A percentile compares a stretch with the other conserved stretches of the same genome.
Conservation (phyloP, 73 alveolate genomes). For the Urostyla sp. region DNA sequence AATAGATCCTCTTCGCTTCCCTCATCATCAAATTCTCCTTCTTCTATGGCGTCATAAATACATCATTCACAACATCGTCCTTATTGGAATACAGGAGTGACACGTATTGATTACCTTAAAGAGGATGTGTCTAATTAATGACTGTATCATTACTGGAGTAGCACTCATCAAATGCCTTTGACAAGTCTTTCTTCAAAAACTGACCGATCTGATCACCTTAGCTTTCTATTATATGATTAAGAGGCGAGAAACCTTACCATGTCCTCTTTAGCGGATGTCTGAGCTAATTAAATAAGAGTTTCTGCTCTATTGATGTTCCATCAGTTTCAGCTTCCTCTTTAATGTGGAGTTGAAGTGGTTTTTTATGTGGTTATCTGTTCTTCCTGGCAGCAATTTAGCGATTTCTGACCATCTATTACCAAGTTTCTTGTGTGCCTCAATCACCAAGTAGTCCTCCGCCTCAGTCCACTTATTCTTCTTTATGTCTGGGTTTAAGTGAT, state of each 20-base stretch:
- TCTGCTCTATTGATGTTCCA: conserved; percentile 48
- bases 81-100: not conserved
- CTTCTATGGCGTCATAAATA: conserved; percentile 35
- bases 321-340: conserved; percentile 70
- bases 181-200: conserved; percentile 14
- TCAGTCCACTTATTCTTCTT: conserved; percentile 87
- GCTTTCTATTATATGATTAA: not conserved
- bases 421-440: conserved; percentile 78
- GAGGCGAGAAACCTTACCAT: no score
- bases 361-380: conserved; percentile 90
- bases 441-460: conserved; percentile 86
- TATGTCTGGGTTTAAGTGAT: conserved; percentile 88
- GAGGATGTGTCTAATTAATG: not conserved
- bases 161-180: conserved; percentile 54
- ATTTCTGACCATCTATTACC: conserved; percentile 94
- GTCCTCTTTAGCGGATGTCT: conserved; percentile 3
- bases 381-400: conserved; percentile 84
- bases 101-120: not conserved
- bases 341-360: conserved; percentile 88
- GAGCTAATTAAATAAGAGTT: conserved; percentile 14
- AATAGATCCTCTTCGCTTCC: not conserved
- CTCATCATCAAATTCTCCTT: not conserved
- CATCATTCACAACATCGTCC: not conserved
- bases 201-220: not conserved
- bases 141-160: not conserved